Percentiles rank a stretch among this genome's conserved stretches.
phyloP scores from a whole-genome alignment of 768 basidiomycete genomes.

The Trametes elegans region DNA sequence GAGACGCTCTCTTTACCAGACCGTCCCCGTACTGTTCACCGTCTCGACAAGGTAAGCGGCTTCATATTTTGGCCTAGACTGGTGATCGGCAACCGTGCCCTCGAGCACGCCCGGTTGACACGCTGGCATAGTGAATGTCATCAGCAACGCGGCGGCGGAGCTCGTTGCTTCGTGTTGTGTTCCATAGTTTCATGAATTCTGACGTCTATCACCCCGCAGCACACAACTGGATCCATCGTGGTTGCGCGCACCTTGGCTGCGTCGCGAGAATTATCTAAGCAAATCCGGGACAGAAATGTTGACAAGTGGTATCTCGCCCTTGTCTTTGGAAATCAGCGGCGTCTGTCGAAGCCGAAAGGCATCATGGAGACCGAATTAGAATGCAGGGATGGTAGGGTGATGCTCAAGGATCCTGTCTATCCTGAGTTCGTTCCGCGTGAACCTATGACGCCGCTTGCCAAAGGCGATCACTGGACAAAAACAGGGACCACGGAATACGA shows the following conservation, averaged over 20 bases:
- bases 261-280: background rate
- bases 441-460: background rate
- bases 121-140: no score
- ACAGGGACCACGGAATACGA: background rate
- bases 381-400: background rate
- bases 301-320: constrained; percentile 15
- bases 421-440: no score
- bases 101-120: no score
- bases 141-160: no score
- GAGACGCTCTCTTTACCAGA: background rate
- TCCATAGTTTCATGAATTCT: background rate
- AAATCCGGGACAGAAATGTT: background rate
- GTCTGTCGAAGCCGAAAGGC: background rate
- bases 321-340: constrained; percentile 4
- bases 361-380: background rate
- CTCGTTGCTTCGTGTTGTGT: background rate
- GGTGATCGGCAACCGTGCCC: no score
- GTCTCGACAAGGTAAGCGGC: constrained; percentile 11
- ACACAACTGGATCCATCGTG: constrained; percentile 1
- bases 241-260: background rate
- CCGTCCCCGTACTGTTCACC: background rate
- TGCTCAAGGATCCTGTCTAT: no score
- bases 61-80: no score
- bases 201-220: background rate
- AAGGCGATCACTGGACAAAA: constrained; percentile 2